Evolutionary conservation across 179 eudicot genomes (phyloP).

Genomic region (Vitellaria paradoxa): DNA sequence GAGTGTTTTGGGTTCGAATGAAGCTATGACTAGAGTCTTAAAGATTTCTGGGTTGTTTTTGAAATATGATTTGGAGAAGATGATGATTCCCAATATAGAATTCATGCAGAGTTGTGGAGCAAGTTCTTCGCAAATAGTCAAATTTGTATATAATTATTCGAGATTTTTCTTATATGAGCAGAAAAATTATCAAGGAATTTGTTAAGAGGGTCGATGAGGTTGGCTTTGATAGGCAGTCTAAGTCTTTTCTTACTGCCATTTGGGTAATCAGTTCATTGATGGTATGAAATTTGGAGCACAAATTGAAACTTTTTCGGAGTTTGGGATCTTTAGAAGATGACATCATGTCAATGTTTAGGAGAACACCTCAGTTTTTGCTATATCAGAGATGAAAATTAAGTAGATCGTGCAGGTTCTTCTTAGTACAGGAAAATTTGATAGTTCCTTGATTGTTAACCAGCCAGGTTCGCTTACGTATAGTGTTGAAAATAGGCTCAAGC

Average conservation of each 20-base stretch:
- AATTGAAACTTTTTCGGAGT: conserved; percentile 24
- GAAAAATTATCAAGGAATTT: conserved; percentile 19
- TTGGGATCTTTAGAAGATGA: conserved; percentile 39
- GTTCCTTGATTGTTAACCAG: conserved; percentile 20
- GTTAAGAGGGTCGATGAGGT: conserved; percentile 38
- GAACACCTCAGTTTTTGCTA: conserved; percentile 25
- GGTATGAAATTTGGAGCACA: conserved; percentile 28
- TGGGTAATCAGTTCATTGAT: conserved; percentile 27
- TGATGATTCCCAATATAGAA: conserved; percentile 36
- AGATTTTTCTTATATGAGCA: conserved; percentile 27
- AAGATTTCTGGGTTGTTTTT: conserved; percentile 29
- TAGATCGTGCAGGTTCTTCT: conserved; percentile 21
- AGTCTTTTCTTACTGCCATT: conserved; percentile 34
- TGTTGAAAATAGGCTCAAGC: conserved; percentile 33
- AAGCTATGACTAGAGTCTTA: conserved; percentile 20
- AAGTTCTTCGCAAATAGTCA: conserved; percentile 14
- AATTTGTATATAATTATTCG: conserved; percentile 18
- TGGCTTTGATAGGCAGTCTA: conserved; percentile 28
- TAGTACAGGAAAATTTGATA: conserved; percentile 23
- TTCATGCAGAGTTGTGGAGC: conserved; percentile 33
- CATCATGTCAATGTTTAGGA: conserved; percentile 17
- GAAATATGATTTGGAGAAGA: conserved; percentile 23
- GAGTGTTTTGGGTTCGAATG: conserved; percentile 29
- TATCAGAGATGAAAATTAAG: conserved; percentile 33
- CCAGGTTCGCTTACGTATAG: conserved; percentile 27